A percentile compares a stretch with the other conserved stretches of the same genome.
Evolutionary conservation across 495 filamentous ascomycete genomes (phyloP).

Genomic region (Cercophora scortea): DNA sequence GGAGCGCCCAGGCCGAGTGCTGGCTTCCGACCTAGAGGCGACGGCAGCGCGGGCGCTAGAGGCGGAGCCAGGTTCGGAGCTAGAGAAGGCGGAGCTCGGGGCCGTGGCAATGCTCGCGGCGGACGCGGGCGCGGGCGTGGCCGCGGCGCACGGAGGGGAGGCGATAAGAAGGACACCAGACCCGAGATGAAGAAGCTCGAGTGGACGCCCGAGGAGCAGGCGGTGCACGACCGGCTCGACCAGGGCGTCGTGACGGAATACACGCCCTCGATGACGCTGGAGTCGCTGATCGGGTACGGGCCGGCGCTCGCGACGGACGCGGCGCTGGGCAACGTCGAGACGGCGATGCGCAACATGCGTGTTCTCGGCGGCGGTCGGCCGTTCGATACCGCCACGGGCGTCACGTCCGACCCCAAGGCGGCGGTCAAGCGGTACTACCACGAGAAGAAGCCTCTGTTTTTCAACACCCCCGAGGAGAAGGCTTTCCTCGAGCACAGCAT

Average conservation of each 20-base stretch:
- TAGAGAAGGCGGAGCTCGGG: neutral
- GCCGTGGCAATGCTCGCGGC: neutral
- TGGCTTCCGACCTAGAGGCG: neutral
- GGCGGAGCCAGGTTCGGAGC: neutral
- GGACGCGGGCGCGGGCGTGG: conserved; percentile 1
- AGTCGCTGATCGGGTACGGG: conserved; percentile 22
- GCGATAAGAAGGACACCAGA: neutral
- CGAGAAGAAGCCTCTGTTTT: conserved; percentile 21
- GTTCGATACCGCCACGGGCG: conserved; percentile 16
- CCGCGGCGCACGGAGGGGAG: neutral
- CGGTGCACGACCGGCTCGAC: conserved; percentile 14
- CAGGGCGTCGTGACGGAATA: conserved; percentile 21
- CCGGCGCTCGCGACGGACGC: conserved; percentile 21
- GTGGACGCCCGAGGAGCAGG: conserved; percentile 13
- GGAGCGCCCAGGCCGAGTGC: neutral
- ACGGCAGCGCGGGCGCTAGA: neutral
- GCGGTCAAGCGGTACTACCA: conserved; percentile 5
- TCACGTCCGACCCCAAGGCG: conserved; percentile 13
- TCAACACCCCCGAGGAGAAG: conserved; percentile 25
- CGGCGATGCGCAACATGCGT: conserved; percentile 22
- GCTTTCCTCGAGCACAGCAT: conserved; percentile 22
- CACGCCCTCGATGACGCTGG: conserved; percentile 11
- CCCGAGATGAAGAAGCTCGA: conserved; percentile 3
- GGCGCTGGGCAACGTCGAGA: conserved; percentile 16
- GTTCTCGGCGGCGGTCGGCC: conserved; percentile 20